Conservation (phyloP, 179 eudicot genomes). For the Beta lomatogona region DNA sequence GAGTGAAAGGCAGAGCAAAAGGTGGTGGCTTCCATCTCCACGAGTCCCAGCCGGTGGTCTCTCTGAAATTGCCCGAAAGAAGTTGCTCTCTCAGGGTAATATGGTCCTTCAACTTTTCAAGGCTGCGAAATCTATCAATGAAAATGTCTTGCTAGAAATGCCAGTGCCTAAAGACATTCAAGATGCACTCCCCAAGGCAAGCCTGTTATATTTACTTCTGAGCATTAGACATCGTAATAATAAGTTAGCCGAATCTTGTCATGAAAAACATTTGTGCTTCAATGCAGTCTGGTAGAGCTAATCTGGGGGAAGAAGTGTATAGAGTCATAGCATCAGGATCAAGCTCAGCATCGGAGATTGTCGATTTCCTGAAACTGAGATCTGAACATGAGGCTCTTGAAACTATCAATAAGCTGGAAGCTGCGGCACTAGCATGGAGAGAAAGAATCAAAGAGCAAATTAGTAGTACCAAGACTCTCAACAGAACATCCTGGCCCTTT, state of each 20-base stretch:
- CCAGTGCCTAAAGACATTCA: constrained; percentile 60
- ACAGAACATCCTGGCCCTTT: constrained; percentile 72
- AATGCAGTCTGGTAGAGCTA: constrained; percentile 72
- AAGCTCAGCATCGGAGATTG: constrained; percentile 49
- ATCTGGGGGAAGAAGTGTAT: constrained; percentile 79
- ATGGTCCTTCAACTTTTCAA: constrained; percentile 80
- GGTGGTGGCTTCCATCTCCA: constrained; percentile 97
- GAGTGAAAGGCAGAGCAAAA: constrained; percentile 57
- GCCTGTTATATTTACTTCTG: constrained; percentile 4
- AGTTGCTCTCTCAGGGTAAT: constrained; percentile 68
- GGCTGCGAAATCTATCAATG: constrained; percentile 88
- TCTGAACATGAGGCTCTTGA: constrained; percentile 73
- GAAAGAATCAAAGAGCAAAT: constrained; percentile 53
- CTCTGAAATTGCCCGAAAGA: constrained; percentile 65
- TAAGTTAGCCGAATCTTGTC: background rate
- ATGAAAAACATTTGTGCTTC: background rate
- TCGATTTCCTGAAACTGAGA: constrained; percentile 53
- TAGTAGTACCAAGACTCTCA: constrained; percentile 46
- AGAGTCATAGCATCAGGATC: constrained; percentile 56
- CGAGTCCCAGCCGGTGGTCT: constrained; percentile 78
- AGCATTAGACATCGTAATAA: background rate
- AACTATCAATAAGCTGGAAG: constrained; percentile 78
- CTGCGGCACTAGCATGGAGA: constrained; percentile 79
- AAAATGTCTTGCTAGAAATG: constrained; percentile 70
- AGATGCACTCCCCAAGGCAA: constrained; percentile 83